A percentile compares a stretch with the other conserved stretches of the same genome.
phyloP scores from a whole-genome alignment of 352 stramenopile genomes.

The Globisporangium recalcitrans region DNA sequence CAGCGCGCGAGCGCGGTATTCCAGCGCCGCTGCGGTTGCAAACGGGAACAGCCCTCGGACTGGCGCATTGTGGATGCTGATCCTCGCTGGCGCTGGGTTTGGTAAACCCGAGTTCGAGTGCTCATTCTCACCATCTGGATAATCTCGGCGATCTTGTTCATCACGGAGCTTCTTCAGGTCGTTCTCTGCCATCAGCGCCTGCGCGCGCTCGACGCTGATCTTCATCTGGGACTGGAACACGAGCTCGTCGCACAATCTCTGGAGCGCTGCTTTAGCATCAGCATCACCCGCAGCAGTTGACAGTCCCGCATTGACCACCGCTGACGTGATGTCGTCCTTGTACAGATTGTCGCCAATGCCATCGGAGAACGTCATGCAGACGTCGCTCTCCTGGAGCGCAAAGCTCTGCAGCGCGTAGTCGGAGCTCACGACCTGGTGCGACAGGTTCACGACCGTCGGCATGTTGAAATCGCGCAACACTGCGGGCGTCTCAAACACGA shows the following conservation, averaged over 20 bases:
- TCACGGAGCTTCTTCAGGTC: constrained; percentile 4
- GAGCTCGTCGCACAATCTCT: constrained; percentile 48
- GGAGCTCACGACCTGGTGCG: constrained; percentile 31
- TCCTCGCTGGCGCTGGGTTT: background rate
- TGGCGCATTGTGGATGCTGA: background rate
- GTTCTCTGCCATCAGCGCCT: constrained; percentile 15
- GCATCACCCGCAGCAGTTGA: no score
- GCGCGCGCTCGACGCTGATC: constrained; percentile 9
- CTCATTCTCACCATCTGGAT: background rate
- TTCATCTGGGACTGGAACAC: constrained; percentile 38
- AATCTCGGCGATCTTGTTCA: background rate
- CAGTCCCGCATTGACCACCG: no score
- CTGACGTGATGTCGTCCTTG: constrained; percentile 58
- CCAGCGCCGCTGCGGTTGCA: constrained; percentile 49
- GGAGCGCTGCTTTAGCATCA: constrained; percentile 17
- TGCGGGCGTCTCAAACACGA: constrained; percentile 65
- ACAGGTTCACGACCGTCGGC: constrained; percentile 67
- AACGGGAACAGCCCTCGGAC: constrained; percentile 47
- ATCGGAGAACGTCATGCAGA: constrained; percentile 74
- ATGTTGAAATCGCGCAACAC: constrained; percentile 79
- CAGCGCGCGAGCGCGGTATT: constrained; percentile 55
- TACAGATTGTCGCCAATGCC: constrained; percentile 78
- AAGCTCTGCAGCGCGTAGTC: constrained; percentile 76
- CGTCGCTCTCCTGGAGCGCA: constrained; percentile 38
- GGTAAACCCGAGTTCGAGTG: background rate